Evolutionary conservation across 108 stramenopile genomes (phyloP), one percentile per base, ranked within the genome.

Genomic region (Pseudonitzschia pungens): DNA sequence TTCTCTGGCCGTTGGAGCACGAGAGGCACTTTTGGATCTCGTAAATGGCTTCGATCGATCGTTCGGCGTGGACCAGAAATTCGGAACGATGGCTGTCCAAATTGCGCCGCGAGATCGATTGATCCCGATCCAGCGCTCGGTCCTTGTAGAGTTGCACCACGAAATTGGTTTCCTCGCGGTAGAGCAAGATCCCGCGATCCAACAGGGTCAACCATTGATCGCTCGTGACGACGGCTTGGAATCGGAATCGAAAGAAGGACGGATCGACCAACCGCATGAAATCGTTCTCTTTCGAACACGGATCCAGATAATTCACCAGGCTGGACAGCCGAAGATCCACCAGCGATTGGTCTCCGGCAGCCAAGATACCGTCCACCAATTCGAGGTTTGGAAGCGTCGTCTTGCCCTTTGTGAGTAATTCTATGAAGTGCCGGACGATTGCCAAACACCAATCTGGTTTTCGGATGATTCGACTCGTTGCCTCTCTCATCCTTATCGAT

Each of bases 241-340:
- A 43, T 50, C 24, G 31, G 50, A 76, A 76, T 4, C 75, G 45
- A n/a, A 41, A 73, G 55, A 32, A 67, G 40, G 20, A 12, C 26
- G 41, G 29, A 12, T 36, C 21, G 12, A 76, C 68, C 43, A 76
- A 33, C 8, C 65, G 50, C 14, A 62, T 18, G 48, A 76, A 76
- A n/a, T 63, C 40, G 24, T 43, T 54, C n/a, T 59, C 55, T n/a
- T 6, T 24, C 0, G 52, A 59, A 10, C 28, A 43, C 31, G 75
- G 58, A 62, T 76, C 75, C 18, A 69, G 44, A 59, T 76, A 76
- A 31, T 76, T 76, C n/a, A 76, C 45, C 20, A 76, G 43, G 42
- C 29, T 76, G 26, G 64, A 76, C 20, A 76, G 26, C 0, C 68
- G 68, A 16, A 69, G 16, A 42, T 69, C 68, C 32, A 69, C 45